Percentiles rank a stretch among this genome's conserved stretches.
Conservation (phyloP, 495 filamentous ascomycete genomes). For the Neurospora hispaniola region DNA sequence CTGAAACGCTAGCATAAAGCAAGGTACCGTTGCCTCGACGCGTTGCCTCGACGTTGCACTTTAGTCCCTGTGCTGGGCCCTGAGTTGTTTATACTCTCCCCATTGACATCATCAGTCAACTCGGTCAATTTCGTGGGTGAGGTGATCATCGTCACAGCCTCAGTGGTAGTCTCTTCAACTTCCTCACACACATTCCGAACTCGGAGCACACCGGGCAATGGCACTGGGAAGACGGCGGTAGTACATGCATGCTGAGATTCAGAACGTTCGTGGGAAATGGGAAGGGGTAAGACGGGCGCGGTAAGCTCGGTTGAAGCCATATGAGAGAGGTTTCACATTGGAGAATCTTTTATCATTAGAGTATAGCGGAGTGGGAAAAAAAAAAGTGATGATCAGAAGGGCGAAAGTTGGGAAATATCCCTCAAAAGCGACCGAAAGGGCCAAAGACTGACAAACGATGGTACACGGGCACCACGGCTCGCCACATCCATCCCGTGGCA, state of each 20-base stretch:
- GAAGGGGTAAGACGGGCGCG: not conserved
- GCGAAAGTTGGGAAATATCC: not conserved
- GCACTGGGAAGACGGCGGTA: no score
- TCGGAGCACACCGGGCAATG: no score
- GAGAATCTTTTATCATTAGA: not conserved
- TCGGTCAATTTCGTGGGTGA: not conserved
- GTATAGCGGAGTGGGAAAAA: no score
- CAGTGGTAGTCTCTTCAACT: not conserved
- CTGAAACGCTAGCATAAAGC: not conserved
- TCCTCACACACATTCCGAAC: no score
- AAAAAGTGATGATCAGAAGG: not conserved
- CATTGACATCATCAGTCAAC: not conserved
- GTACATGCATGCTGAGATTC: no score
- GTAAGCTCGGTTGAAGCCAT: not conserved
- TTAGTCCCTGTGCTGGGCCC: not conserved
- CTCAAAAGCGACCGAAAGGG: no score
- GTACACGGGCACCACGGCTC: not conserved
- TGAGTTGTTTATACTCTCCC: not conserved
- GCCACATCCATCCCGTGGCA: not conserved
- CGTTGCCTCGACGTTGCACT: not conserved
- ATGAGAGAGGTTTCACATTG: not conserved
- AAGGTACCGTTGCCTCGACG: not conserved
- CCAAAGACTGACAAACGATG: not conserved
- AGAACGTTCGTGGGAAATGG: not conserved
- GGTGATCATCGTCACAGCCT: not conserved